These are phyloP conservation scores for Pythium oligandrum DNA, from an alignment of 352 stramenopile genomes.

Conservation along the genomic window DNA sequence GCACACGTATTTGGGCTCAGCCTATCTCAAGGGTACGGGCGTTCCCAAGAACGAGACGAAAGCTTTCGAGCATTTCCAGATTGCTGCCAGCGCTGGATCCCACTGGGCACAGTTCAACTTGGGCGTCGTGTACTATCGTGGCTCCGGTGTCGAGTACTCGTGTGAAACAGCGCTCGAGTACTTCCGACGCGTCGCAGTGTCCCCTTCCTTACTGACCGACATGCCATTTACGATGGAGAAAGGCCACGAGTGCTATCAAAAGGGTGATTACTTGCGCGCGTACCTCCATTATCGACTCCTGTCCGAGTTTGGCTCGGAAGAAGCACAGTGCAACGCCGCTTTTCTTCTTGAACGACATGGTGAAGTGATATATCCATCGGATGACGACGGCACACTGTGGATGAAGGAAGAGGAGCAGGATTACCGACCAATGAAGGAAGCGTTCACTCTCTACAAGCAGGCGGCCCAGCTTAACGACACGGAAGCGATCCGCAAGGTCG, in stretches of 20 bases:
- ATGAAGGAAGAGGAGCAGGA: slow-evolving; percentile 18
- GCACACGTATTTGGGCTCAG: slow-evolving; percentile 62
- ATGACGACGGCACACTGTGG: slow-evolving; percentile 7
- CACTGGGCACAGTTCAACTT: slow-evolving; percentile 64
- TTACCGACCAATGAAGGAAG: slow-evolving; percentile 29
- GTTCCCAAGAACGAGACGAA: slow-evolving; percentile 36
- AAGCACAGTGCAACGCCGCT: slow-evolving; percentile 61
- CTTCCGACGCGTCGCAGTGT: slow-evolving; percentile 63
- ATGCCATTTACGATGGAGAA: slow-evolving; percentile 67
- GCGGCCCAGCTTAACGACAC: slow-evolving; percentile 62
- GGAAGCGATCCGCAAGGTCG: slow-evolving; percentile 65
- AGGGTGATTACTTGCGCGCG: slow-evolving; percentile 55
- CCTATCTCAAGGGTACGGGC: slow-evolving; percentile 58
- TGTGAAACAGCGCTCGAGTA: slow-evolving; percentile 41
- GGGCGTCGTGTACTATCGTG: slow-evolving; percentile 69
- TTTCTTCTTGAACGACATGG: slow-evolving; percentile 64
- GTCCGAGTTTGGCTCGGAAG: slow-evolving; percentile 56
- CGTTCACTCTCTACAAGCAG: slow-evolving; percentile 46
- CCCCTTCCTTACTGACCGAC: slow-evolving; percentile 37
- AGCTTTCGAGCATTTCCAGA: slow-evolving; percentile 57
- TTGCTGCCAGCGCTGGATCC: slow-evolving; percentile 42
- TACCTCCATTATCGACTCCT: slow-evolving; percentile 69
- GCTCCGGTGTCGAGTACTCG: slow-evolving; percentile 40
- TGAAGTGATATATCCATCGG: slow-evolving; percentile 27
- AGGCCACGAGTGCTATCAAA: slow-evolving; percentile 57